A percentile compares a stretch with the other conserved stretches of the same genome.
These are phyloP conservation scores for Phytophthora foliorum DNA, from an alignment of 352 stramenopile genomes.

Conservation along the genomic window DNA sequence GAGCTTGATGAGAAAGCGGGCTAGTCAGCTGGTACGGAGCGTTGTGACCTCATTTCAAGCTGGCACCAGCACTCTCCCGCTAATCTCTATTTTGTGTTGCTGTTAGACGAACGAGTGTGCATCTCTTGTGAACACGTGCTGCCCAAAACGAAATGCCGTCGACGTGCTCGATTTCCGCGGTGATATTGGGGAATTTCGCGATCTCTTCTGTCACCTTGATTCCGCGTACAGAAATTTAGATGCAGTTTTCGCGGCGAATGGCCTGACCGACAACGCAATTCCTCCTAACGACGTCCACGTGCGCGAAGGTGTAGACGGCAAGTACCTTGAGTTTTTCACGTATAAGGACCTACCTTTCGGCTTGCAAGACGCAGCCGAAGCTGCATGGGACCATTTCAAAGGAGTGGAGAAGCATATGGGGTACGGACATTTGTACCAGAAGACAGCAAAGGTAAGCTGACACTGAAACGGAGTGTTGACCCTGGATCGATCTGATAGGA, in stretches of 20 bases:
- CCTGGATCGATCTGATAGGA: neutral
- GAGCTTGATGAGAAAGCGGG: constrained; percentile 38
- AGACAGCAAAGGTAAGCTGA: constrained; percentile 30
- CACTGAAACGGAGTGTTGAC: neutral
- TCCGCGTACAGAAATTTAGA: constrained; percentile 32
- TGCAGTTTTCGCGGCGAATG: constrained; percentile 26
- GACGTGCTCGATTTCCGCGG: constrained; percentile 29
- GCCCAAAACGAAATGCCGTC: neutral
- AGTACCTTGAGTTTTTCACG: constrained; percentile 44
- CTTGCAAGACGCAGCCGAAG: constrained; percentile 34
- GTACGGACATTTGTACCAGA: constrained; percentile 41
- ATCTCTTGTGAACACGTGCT: constrained; percentile 27
- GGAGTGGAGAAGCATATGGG: constrained; percentile 40
- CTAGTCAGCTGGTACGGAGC: constrained; percentile 21
- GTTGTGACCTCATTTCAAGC: no score
- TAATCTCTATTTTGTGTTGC: constrained; percentile 1
- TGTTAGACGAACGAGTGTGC: constrained; percentile 31
- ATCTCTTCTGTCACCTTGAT: constrained; percentile 29
- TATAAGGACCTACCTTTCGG: constrained; percentile 51
- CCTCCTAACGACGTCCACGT: constrained; percentile 29
- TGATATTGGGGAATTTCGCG: constrained; percentile 28
- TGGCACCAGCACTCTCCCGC: neutral
- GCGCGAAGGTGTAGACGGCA: constrained; percentile 26
- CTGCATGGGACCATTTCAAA: constrained; percentile 49
- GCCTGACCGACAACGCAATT: constrained; percentile 18